phyloP scores from a whole-genome alignment of 208 protist genomes.

The Leishmania gerbilli region DNA sequence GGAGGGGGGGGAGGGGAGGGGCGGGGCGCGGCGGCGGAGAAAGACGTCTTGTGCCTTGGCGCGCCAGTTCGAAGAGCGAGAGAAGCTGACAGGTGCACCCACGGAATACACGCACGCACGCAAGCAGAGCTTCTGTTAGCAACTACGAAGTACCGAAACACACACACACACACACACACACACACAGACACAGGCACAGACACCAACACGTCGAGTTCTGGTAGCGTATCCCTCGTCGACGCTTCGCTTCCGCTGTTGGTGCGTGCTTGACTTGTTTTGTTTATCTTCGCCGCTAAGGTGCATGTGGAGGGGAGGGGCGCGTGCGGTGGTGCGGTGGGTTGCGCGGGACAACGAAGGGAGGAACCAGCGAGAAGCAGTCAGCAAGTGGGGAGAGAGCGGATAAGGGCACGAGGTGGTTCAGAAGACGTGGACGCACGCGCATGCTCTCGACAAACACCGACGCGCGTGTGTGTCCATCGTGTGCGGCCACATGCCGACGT shows the following conservation, averaged over 20 bases:
- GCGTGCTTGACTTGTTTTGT: neutral
- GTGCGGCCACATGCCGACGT: neutral
- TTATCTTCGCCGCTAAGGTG: neutral
- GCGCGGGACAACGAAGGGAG: neutral
- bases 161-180: neutral
- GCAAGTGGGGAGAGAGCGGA: neutral
- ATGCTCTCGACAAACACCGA: neutral
- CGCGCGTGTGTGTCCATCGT: neutral
- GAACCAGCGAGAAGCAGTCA: no score
- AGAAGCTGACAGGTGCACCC: neutral
- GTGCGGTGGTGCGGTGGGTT: neutral
- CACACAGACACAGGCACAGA: constrained; percentile 1
- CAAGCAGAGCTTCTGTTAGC: neutral
- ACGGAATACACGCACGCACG: neutral
- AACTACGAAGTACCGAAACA: neutral
- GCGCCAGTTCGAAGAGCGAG: neutral
- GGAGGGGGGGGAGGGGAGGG: neutral
- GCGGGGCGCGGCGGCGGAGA: neutral
- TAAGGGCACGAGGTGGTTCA: neutral
- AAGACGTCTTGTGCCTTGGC: neutral
- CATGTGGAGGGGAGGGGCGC: neutral
- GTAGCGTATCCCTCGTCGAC: neutral
- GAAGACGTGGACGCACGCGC: neutral
- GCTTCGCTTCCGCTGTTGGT: neutral
- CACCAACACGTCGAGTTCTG: neutral